Conservation (phyloP, 2,329 filamentous ascomycete species). For the Tolypocladium sp. region DNA sequence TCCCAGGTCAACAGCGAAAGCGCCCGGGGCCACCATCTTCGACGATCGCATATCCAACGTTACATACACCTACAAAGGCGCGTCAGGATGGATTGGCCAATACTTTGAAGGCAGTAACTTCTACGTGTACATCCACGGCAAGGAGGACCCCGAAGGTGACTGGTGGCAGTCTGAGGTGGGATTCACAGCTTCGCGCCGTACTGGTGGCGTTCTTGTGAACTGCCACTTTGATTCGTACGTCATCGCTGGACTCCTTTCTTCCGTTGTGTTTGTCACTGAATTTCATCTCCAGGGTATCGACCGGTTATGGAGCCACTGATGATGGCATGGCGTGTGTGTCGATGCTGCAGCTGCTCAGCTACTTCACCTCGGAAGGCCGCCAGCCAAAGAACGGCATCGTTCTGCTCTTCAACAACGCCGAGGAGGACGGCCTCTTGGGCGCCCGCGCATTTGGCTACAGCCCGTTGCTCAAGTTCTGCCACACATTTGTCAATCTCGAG, state of each 20-base stretch:
- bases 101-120: constrained; percentile 94
- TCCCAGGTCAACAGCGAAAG: not conserved
- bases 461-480: constrained; percentile 68
- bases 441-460: constrained; percentile 78
- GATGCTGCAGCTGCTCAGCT: constrained; percentile 73
- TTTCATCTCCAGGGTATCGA: constrained; percentile 57
- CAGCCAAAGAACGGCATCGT: constrained; percentile 74
- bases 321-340: constrained; percentile 87
- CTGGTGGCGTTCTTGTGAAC: constrained; percentile 81
- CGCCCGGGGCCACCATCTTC: constrained; percentile 53
- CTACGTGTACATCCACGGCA: constrained; percentile 82
- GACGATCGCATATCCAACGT: constrained; percentile 74
- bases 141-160: constrained; percentile 58
- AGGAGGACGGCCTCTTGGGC: constrained; percentile 87
- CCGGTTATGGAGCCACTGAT: constrained; percentile 87
- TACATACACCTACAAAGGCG: constrained; percentile 39
- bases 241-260: not conserved
- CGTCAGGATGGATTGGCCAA: constrained; percentile 34
- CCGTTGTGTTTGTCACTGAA: constrained; percentile 7
- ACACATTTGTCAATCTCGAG: constrained; percentile 90
- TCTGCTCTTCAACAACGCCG: constrained; percentile 85
- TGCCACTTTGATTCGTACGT: constrained; percentile 76
- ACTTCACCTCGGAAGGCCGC: constrained; percentile 66
- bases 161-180: constrained; percentile 56
- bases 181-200: constrained; percentile 39